Conservation (phyloP, 768 basidiomycete genomes). For the Porpolomopsis calyptriformis region DNA sequence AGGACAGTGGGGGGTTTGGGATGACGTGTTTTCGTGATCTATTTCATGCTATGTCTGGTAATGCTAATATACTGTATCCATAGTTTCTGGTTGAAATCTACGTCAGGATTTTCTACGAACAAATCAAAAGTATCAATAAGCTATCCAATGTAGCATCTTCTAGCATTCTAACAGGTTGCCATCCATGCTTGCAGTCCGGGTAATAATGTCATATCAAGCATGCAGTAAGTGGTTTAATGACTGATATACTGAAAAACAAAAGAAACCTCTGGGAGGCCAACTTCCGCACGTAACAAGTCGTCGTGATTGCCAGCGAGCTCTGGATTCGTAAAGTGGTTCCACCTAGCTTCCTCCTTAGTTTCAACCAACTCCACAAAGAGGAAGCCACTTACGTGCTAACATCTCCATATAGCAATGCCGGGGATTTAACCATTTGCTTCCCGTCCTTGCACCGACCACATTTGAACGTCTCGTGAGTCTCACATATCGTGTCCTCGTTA, state of each 20-base stretch:
- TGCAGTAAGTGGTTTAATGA: constrained; percentile 45
- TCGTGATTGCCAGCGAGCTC: constrained; percentile 91
- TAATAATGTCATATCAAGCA: no score
- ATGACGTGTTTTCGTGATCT: constrained; percentile 35
- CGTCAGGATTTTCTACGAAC: constrained; percentile 1
- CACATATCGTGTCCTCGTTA: constrained; percentile 76
- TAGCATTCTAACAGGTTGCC: no score
- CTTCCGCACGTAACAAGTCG: constrained; percentile 85
- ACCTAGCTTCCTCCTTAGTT: constrained; percentile 38
- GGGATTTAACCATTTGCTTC: constrained; percentile 70
- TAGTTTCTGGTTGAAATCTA: no score
- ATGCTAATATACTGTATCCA: constrained; percentile 9
- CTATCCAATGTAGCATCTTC: no score
- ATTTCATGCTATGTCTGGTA: not conserved
- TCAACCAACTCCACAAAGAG: not conserved
- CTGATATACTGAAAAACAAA: constrained; percentile 97
- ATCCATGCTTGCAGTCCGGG: no score
- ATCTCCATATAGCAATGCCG: constrained; percentile 88
- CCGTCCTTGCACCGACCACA: constrained; percentile 86
- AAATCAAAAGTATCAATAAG: no score
- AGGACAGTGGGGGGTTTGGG: constrained; percentile 69
- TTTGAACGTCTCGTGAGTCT: constrained; percentile 98
- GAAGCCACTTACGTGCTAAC: constrained; percentile 77
- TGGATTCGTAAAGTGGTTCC: constrained; percentile 93
- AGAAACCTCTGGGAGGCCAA: constrained; percentile 73